Percentiles rank a stretch among this genome's conserved stretches.
These are phyloP conservation scores for Zygoascus flipseniorum DNA, from an alignment of 805 yeast genomes.

Conservation along the genomic window DNA sequence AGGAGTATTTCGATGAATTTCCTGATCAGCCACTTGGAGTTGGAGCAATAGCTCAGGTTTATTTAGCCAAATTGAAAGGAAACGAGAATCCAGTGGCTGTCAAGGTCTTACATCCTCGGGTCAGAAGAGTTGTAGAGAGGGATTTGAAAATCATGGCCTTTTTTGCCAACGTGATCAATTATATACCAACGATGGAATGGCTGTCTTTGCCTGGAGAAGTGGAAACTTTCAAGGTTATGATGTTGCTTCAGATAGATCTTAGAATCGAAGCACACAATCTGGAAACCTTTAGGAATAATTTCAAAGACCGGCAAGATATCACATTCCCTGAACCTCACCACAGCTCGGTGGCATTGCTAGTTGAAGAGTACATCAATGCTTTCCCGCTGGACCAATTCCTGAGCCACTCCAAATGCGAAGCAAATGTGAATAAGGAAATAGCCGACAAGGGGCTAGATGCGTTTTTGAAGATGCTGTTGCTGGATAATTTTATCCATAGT, in stretches of 20 bases:
- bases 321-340: constrained; percentile 76
- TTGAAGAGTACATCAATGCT: constrained; percentile 81
- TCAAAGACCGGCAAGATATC: constrained; percentile 47
- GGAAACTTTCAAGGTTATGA: constrained; percentile 72
- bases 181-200: constrained; percentile 96
- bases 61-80: constrained; percentile 45
- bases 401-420: constrained; percentile 17
- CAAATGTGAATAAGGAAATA: constrained; percentile 31
- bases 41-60: constrained; percentile 98
- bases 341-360: constrained; percentile 62
- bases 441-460: constrained; percentile 85
- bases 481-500: constrained; percentile 92
- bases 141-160: constrained; percentile 79
- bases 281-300: constrained; percentile 61
- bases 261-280: constrained; percentile 84
- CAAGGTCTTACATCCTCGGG: constrained; percentile 87
- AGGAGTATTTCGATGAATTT: constrained; percentile 76
- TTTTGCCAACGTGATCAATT: constrained; percentile 63
- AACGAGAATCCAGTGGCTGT: constrained; percentile 56
- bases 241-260: constrained; percentile 83
- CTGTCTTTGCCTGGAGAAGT: constrained; percentile 91
- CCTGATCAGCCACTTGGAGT: constrained; percentile 75
- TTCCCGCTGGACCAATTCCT: constrained; percentile 71
- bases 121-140: constrained; percentile 59
- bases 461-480: constrained; percentile 82